Base-by-base conservation (phyloP, 306 rosid genomes). In the Lagenaria siceraria region DNA sequence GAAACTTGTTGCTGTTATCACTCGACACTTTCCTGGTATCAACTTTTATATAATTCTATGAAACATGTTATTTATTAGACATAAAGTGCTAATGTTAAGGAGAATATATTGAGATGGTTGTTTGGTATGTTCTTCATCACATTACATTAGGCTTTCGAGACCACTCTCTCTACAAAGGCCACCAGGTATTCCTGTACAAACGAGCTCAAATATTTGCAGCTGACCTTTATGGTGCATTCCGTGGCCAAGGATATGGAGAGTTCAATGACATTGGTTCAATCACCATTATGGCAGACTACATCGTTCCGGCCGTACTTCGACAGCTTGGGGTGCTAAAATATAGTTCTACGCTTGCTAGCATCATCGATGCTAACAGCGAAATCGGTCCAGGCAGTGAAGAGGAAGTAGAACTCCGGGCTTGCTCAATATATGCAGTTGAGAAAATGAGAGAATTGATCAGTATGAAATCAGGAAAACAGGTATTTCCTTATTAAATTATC, bases 161-260 rank as follows among this genome's bases (percentile, higher is more conserved):
- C 76, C 98, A 95, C 85, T 89, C 96, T 1, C 77, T 95, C 25
- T 95, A 95, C 90, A 95, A 92, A 79, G 98, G 98, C 9, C 98
- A 81, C 76, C 98, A 92, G 75, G 86, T 95, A 74, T 95, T 95
- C 85, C 80, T 95, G 77, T 95, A 95, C 36, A 95, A 95, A 87
- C 90, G 98, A 86, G 98, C 98, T 52, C 98, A 95, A 88, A 95
- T 95, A 81, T 88, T 95, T 88, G 96, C 85, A 73, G 97, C 98
- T 19, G 98, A 95, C 78, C 84, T 95, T 79, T 95, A 91, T 92
- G 98, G 98, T 60, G 98, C 98, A 48, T 95, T 88, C 70, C 19
- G 69, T 61, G 92, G 97, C 66, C 81, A 86, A 82, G 90, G 96
- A 74, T 92, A 88, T 81, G 98, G 98, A 42, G 92, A 95, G 74